These are phyloP conservation scores for Rhodotorula graminis DNA, from an alignment of 768 basidiomycete species.

Conservation along the genomic window DNA sequence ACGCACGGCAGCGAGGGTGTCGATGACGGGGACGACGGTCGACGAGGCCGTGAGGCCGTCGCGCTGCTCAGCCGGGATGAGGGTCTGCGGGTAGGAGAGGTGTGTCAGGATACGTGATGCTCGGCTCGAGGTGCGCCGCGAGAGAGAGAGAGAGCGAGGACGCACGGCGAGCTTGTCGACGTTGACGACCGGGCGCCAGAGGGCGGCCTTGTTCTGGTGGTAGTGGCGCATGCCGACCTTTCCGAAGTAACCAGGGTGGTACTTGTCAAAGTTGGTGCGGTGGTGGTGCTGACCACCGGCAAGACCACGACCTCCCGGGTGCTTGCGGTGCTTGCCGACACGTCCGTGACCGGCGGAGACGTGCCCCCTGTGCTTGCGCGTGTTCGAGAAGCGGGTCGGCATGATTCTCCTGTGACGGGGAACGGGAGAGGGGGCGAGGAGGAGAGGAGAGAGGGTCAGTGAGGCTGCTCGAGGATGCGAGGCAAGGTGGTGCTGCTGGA, in stretches of 20 bases:
- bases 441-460: no score
- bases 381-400: constrained; percentile 95
- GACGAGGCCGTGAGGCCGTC: constrained; percentile 65
- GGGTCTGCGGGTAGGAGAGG: constrained; percentile 57
- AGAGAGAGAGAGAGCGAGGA: neutral
- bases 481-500: no score
- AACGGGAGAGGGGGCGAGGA: neutral
- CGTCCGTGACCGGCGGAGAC: constrained; percentile 99
- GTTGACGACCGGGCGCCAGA: constrained; percentile 96
- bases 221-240: constrained; percentile 90
- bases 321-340: constrained; percentile 99
- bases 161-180: constrained; percentile 72
- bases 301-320: constrained; percentile 99
- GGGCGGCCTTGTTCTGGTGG: constrained; percentile 84
- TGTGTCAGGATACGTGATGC: neutral
- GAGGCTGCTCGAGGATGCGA: no score
- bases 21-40: constrained; percentile 88
- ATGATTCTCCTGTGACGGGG: constrained; percentile 51
- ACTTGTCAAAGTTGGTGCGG: constrained; percentile 54
- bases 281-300: constrained; percentile 99
- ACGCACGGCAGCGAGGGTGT: constrained; percentile 55
- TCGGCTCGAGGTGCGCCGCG: neutral
- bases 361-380: constrained; percentile 98
- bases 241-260: constrained; percentile 97
- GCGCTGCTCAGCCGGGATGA: constrained; percentile 81